Evolutionary conservation across 345 rosid species (phyloP).

Genomic region (Nasturtium officinale): DNA sequence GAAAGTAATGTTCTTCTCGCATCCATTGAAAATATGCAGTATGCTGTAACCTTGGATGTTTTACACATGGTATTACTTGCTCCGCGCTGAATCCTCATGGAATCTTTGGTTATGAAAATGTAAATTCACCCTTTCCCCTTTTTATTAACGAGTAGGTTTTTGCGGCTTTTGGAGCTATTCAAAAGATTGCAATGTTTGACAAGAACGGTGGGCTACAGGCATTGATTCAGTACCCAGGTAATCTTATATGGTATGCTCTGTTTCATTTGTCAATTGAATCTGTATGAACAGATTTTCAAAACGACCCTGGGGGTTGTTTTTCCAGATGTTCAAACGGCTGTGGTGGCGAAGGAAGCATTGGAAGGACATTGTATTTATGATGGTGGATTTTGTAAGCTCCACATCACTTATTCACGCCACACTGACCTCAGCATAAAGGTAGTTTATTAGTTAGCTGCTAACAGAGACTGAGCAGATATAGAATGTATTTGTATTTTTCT

Average conservation of each 20-base stretch:
- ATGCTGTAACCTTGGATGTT: conserved; percentile 96
- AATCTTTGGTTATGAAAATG: not conserved
- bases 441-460: not conserved
- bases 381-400: conserved; percentile 99
- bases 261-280: conserved; percentile 1
- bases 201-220: conserved; percentile 97
- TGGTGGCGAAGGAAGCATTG: conserved; percentile 92
- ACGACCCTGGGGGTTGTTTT: not conserved
- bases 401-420: conserved; percentile 92
- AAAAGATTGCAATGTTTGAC: conserved; percentile 99
- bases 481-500: too few species aligned
- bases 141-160: conserved; percentile 59
- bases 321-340: conserved; percentile 91
- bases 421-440: conserved; percentile 96
- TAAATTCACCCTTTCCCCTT: not conserved
- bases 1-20: conserved; percentile 99
- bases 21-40: conserved; percentile 99
- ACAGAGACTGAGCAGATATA: too few species aligned
- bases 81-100: conserved; percentile 4
- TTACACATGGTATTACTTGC: conserved; percentile 69
- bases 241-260: not conserved
- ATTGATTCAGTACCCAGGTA: conserved; percentile 83
- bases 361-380: conserved; percentile 99
- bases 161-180: conserved; percentile 89
- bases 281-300: conserved; percentile 6